phyloP scores from a whole-genome alignment of 208 protist species.

The Leishmania arabica region DNA sequence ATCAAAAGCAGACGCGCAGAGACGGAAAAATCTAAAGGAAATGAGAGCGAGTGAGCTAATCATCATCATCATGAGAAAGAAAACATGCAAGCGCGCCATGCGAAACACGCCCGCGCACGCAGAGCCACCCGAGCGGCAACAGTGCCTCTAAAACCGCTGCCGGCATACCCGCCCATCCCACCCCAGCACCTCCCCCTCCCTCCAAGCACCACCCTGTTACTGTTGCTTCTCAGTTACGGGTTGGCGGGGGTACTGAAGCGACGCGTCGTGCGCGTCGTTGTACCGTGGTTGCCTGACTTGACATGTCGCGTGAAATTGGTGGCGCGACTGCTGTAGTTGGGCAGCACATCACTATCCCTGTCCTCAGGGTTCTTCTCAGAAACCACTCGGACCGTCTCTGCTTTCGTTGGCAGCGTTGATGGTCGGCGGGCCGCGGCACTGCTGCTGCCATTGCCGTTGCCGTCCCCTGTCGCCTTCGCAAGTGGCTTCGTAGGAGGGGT shows the following conservation, averaged over 20 bases:
- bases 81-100: too few relatives aligned
- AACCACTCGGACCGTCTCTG: not conserved
- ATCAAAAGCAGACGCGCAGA: not conserved
- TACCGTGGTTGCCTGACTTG: not conserved
- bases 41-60: not conserved
- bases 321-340: not conserved
- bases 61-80: too few relatives aligned
- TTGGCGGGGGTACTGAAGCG: conserved; percentile 1
- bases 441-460: not conserved
- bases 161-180: not conserved
- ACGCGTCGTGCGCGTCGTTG: not conserved
- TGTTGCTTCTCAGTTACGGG: not conserved
- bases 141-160: not conserved
- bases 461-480: not conserved
- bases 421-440: not conserved
- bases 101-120: too few relatives aligned
- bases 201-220: not conserved
- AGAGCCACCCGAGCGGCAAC: not conserved
- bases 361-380: not conserved
- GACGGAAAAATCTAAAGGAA: not conserved
- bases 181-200: not conserved
- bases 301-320: not conserved
- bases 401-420: not conserved
- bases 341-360: not conserved
- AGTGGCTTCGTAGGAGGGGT: not conserved